Conservation (phyloP, 768 basidiomycete genomes). For the Kondoa malvinella region DNA sequence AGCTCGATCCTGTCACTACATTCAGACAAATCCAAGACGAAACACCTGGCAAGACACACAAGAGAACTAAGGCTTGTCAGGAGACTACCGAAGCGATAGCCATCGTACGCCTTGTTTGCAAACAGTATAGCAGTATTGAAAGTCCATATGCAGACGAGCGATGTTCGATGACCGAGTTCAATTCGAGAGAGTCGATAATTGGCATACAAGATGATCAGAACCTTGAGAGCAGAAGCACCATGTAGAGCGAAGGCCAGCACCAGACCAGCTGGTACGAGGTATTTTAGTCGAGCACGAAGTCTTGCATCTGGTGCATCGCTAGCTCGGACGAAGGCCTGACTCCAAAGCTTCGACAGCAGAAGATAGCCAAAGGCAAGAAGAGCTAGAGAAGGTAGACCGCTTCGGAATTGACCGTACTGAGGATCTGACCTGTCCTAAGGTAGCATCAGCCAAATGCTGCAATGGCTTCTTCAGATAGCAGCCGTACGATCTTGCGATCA, state of each 20-base stretch:
- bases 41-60: not conserved
- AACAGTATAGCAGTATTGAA: constrained; percentile 63
- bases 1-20: constrained; percentile 30
- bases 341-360: constrained; percentile 40
- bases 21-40: not conserved
- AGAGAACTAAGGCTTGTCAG: constrained; percentile 44
- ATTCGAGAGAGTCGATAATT: constrained; percentile 46
- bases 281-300: constrained; percentile 48
- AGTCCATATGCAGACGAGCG: constrained; percentile 44
- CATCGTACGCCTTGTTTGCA: constrained; percentile 53
- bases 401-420: constrained; percentile 76
- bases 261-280: constrained; percentile 21
- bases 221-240: constrained; percentile 62
- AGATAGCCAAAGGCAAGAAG: constrained; percentile 43
- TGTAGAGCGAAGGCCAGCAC: constrained; percentile 57
- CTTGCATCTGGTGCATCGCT: constrained; percentile 35
- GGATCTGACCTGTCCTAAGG: constrained; percentile 78
- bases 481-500: constrained; percentile 56
- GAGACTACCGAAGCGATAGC: constrained; percentile 52
- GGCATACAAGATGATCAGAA: constrained; percentile 47
- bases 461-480: not conserved
- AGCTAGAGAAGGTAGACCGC: constrained; percentile 52
- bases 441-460: not conserved
- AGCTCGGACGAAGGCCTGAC: constrained; percentile 27
- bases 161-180: constrained; percentile 27